A percentile compares a stretch with the other conserved stretches of the same genome.
Conservation (phyloP, 148 eudicot species). For the Selenicereus undatus region DNA sequence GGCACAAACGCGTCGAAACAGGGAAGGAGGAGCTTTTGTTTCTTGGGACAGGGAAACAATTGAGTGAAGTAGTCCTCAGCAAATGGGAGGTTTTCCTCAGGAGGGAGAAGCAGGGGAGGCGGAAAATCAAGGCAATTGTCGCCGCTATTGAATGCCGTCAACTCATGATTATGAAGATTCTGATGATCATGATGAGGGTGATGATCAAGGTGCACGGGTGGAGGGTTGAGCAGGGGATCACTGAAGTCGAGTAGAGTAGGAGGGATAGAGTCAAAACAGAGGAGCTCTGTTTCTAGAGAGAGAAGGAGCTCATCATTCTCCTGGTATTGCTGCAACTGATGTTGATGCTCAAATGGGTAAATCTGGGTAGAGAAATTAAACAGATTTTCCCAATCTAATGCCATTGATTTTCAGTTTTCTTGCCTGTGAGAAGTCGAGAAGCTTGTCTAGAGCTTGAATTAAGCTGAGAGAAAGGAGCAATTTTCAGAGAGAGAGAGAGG, state of each 20-base stretch:
- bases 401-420: constrained; percentile 7
- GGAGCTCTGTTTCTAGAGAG: constrained; percentile 22
- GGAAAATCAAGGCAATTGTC: neutral
- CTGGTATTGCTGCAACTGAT: neutral
- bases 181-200: neutral
- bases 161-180: neutral
- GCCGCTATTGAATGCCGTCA: neutral
- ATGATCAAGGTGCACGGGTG: neutral
- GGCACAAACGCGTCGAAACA: neutral
- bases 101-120: constrained; percentile 12
- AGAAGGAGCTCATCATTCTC: neutral
- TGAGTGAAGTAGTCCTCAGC: constrained; percentile 5
- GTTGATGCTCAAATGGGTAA: constrained; percentile 13
- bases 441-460: neutral
- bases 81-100: neutral
- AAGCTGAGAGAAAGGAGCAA: constrained; percentile 13
- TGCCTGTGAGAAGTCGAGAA: neutral
- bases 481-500: constrained; percentile 12
- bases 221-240: constrained; percentile 11
- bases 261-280: constrained; percentile 27
- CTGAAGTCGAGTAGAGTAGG: constrained; percentile 23
- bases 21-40: constrained; percentile 1
- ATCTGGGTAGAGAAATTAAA: constrained; percentile 14
- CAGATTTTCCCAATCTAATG: constrained; percentile 20
- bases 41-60: neutral